Evolutionary conservation across 768 basidiomycete species (phyloP), one percentile per base, ranked within the genome.

Genomic region (Glaciozyma martinii): DNA sequence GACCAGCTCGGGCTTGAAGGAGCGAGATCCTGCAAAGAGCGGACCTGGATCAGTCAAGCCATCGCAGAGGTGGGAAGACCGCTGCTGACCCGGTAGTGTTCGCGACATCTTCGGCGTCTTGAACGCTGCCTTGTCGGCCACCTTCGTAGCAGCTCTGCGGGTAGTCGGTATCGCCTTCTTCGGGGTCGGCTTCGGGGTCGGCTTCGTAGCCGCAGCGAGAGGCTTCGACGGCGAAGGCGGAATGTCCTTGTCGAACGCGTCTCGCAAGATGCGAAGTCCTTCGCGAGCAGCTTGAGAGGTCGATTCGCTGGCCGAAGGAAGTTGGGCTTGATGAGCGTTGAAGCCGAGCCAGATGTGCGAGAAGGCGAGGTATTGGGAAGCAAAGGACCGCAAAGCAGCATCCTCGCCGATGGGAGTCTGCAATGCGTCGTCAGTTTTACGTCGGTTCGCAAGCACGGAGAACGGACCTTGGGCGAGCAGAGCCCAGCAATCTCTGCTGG

Each of bases 291-390:
- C 42, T 67, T 74, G 67, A 81, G 84, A 0, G 84, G 86, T 19
- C 81, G 76, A 16, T 81, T 82, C 1, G 82, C 78, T 56, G 84
- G 83, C 0, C 75, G 62, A 61, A 77, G 79, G 10, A 53, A 61
- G 72, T 83, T 80, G 29, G 81, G 77, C 78, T 19, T 83, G 81
- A 75, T 91, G 88, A 0, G 83, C 81, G 71, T 88, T 85, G 25
- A 92, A 77, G 0, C 85, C 84, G 53, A 83, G 77, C 84, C 86
- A 87, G 30, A 92, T 78, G 71, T 87, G 83, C 0, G 81, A 66
- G 47, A 64, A 42, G 32, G 65, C 56, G 37, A 78, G 80, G 70
- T 85, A 84, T 71, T 87, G 83, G 1, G 67, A 29, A 13, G 61
- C 54, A 60, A 77, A 76, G 5, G 57, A 63, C 0, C 65, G 65